Base-by-base conservation (phyloP, 371 early-diverging fungal species). In the Apophysomyces elegans region DNA sequence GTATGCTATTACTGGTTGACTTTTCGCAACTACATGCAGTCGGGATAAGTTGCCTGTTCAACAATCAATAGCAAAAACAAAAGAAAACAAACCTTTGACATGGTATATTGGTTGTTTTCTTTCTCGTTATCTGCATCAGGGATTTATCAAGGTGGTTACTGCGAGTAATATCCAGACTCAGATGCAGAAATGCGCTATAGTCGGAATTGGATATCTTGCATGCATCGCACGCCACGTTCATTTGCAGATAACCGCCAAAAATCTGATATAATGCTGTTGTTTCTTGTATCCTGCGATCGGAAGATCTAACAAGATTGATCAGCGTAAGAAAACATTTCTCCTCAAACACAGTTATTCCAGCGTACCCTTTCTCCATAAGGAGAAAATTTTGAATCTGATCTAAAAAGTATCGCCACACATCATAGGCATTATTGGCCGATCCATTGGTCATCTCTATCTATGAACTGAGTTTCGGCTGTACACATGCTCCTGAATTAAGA, bases 191-290 rank as follows among this genome's bases (percentile, higher is more conserved):
- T 3, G 91, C 80, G 62, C 92, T 90, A 66, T 88, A 88, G 0
- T 87, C 85, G 64, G 89, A 85, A 41, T 92, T 43, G 80, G 70
- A 36, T 61, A 81, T 64, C n/a, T 86, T 84, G 77, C 96, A 96
- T 18, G 66, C 66, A 16, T 82, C 65, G 74, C 96, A 96, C 54
- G 74, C 79, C 65, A 93, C 80, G 47, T 86, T 81, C 58, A 87
- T 87, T 64, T 91, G 92, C 38, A 93, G 68, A 61, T 88, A 89
- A 0, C 95, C 95, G 64, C 93, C 93, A 86, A 95, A 95, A 8
- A 94, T 85, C 64, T 89, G 92, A 72, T 91, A 86, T 26, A 93
- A 68, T 32, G 90, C 81, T 7, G 93, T 92, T 12, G 95, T 92
- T 73, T 92, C 88, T 66, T 90, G 88, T 63, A 89, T 80, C 44